phyloP scores from a whole-genome alignment of 73 alveolate genomes.

The Tetrahymena borealis region DNA sequence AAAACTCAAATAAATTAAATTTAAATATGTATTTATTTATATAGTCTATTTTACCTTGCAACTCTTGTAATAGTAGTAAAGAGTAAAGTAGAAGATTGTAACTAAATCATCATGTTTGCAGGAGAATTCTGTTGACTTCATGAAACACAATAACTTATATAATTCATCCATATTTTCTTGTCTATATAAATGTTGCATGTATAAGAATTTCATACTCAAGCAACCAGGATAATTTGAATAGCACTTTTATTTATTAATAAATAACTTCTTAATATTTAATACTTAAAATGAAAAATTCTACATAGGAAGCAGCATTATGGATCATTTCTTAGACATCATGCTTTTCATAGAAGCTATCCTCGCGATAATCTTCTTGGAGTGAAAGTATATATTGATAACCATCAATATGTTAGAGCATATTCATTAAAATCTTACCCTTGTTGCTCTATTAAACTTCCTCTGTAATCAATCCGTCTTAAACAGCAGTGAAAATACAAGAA shows the following conservation, averaged over 20 bases:
- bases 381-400: background rate
- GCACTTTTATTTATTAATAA: background rate
- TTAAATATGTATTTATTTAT: too few relatives aligned
- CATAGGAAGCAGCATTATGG: background rate
- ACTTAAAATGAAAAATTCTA: background rate
- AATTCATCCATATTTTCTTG: background rate
- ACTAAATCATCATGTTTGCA: background rate
- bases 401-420: background rate
- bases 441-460: background rate
- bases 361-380: background rate
- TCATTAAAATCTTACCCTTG: background rate
- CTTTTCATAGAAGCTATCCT: background rate
- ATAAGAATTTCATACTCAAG: background rate
- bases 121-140: background rate
- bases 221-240: background rate
- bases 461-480: background rate
- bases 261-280: background rate
- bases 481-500: background rate
- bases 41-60: background rate
- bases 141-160: background rate
- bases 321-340: background rate
- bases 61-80: background rate
- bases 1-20: background rate
- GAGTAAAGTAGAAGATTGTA: background rate
- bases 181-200: background rate